Evolutionary conservation across 2,329 filamentous ascomycete species (phyloP).

Genomic region (Lomentospora prolificans): DNA sequence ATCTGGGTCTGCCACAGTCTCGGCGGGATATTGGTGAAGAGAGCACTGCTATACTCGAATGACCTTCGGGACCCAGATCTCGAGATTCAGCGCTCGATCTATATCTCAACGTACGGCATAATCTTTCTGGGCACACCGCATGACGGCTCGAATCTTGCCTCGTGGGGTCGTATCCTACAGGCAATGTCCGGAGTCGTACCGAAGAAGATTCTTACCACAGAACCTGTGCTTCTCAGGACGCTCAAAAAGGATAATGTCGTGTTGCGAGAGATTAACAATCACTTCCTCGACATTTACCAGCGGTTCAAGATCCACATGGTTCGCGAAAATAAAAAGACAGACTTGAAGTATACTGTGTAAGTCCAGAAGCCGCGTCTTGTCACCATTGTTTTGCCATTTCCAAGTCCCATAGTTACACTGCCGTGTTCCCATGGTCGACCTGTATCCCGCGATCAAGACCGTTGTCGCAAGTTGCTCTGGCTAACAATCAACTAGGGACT

Average conservation of each 20-base stretch:
- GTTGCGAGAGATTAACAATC: conserved; percentile 61
- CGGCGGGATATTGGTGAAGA: conserved; percentile 63
- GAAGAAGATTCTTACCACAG: conserved; percentile 55
- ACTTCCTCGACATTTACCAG: conserved; percentile 62
- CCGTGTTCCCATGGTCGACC: too few relatives aligned
- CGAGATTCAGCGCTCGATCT: conserved; percentile 58
- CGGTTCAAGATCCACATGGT: conserved; percentile 67
- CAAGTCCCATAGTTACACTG: background rate
- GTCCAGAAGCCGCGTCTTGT: conserved; percentile 12
- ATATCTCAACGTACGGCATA: conserved; percentile 65
- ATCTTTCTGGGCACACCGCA: conserved; percentile 73
- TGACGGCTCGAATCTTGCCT: conserved; percentile 56
- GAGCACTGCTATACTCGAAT: conserved; percentile 57
- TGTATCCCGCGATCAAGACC: too few relatives aligned
- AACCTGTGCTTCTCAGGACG: conserved; percentile 57
- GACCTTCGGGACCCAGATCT: conserved; percentile 49
- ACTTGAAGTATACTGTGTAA: conserved; percentile 51
- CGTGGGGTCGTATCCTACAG: conserved; percentile 59
- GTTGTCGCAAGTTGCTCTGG: background rate
- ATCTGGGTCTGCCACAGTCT: conserved; percentile 69
- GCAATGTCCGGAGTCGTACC: conserved; percentile 58
- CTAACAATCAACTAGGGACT: conserved; percentile 21
- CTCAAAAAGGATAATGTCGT: conserved; percentile 67
- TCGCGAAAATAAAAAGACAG: conserved; percentile 63
- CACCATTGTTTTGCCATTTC: background rate